Evolutionary conservation across 768 basidiomycete species (phyloP), one percentile per base, ranked within the genome.

Genomic region (Xerocomellus intermedius): DNA sequence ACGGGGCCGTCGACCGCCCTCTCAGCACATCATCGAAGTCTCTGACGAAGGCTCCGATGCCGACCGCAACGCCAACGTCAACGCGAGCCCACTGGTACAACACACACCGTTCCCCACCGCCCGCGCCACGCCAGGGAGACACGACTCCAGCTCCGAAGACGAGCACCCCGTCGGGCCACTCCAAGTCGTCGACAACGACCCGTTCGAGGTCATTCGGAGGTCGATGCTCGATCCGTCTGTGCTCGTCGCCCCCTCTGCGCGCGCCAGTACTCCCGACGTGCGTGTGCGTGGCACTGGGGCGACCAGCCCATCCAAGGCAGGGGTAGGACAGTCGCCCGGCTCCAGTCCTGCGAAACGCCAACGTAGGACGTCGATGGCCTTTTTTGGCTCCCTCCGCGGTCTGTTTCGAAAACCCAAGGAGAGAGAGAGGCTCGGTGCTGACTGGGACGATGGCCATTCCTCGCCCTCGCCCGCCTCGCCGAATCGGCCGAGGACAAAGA

Each of bases 341-440:
- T 10, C 42, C 2, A 24, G 42, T 24, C 8, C 42, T 4, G 38
- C 28, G 10, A 53, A 50, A 43, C 66, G 68, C 28, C 61, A 66
- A 37, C 69, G 60, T 1, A 52, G 42, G 1, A 42, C 58, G 0
- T 72, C 70, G 17, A 50, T 56, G 26, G 55, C 58, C 1, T 62
- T 70, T 32, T 60, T 70, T 4, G 63, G 70, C 3, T 67, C 69
- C 4, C 42, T 70, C 5, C 63, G 61, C 0, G 66, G 69, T 14
- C 52, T 70, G 5, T 70, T 70, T 48, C 58, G 58, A 19, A 70
- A 61, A 43, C 62, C 61, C 1, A 62, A 56, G 26, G 62, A 58
- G 9, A 48, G 59, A 24, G 53, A 30, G 2, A n/a, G 38, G 21
- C 2, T 36, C n/a, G 19, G 9, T 12, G 33, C 17, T 0, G 60